A percentile compares a stretch with the other conserved stretches of the same genome.
Conservation (phyloP, 805 yeast species). For the Saccharomycopsis microspora region DNA sequence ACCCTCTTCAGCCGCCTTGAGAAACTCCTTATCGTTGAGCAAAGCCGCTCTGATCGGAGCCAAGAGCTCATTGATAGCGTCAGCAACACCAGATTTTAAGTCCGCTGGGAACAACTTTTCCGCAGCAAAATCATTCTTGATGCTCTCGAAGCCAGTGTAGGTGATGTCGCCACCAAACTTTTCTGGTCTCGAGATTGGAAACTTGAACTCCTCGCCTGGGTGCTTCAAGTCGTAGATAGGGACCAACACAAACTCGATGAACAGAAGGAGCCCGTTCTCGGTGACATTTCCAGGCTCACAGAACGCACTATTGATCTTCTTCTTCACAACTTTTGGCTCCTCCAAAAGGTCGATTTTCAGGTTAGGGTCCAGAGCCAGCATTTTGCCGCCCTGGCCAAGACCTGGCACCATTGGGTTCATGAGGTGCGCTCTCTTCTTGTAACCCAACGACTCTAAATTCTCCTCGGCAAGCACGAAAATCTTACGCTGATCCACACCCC, state of each 20-base stretch:
- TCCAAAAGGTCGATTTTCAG: constrained; percentile 91
- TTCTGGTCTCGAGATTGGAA: constrained; percentile 84
- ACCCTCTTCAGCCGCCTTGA: constrained; percentile 63
- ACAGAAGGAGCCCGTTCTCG: constrained; percentile 83
- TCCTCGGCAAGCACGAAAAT: constrained; percentile 96
- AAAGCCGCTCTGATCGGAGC: constrained; percentile 76
- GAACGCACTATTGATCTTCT: constrained; percentile 85
- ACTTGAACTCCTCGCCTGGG: constrained; percentile 35
- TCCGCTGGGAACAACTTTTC: constrained; percentile 86
- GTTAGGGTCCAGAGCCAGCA: constrained; percentile 98
- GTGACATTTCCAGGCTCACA: constrained; percentile 92
- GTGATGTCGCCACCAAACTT: constrained; percentile 91
- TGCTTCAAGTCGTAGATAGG: constrained; percentile 74
- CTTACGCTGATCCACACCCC: constrained; percentile 98
- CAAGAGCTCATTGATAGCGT: constrained; percentile 66
- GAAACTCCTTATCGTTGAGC: constrained; percentile 53
- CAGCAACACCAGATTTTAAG: constrained; percentile 85
- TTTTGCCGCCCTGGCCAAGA: constrained; percentile 90
- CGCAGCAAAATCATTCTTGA: constrained; percentile 61
- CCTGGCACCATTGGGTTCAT: constrained; percentile 99
- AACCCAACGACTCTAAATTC: constrained; percentile 74
- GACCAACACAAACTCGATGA: constrained; percentile 70
- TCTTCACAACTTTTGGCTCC: constrained; percentile 76
- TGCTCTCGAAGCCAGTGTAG: constrained; percentile 52
- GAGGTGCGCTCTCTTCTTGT: constrained; percentile 94